phyloP scores from a whole-genome alignment of 2,329 filamentous ascomycete species.

The Curvularia spicifera region DNA sequence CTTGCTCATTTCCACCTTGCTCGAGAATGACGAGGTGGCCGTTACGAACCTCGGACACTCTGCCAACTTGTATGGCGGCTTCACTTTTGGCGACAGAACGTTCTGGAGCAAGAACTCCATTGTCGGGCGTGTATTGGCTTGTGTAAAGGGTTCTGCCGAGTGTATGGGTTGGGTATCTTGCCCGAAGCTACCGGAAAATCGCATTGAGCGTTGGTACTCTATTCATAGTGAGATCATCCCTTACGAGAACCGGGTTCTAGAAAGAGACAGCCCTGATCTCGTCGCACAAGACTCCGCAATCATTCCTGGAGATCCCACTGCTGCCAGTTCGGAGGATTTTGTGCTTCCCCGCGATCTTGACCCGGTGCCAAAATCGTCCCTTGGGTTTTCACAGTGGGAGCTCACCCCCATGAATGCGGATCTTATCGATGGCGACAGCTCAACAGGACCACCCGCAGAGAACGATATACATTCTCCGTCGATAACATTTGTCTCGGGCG shows the following conservation, averaged over 20 bases:
- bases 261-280: conserved; percentile 40
- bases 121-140: conserved; percentile 60
- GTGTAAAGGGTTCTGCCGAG: conserved; percentile 53
- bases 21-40: conserved; percentile 62
- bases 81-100: conserved; percentile 56
- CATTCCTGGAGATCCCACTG: conserved; percentile 32
- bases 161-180: conserved; percentile 64
- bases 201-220: conserved; percentile 59
- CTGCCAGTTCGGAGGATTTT: conserved; percentile 47
- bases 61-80: conserved; percentile 62
- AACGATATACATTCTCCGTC: conserved; percentile 37
- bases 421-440: conserved; percentile 31
- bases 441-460: conserved; percentile 22
- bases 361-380: conserved; percentile 19
- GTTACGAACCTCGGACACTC: conserved; percentile 57
- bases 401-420: conserved; percentile 34
- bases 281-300: conserved; percentile 47
- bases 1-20: conserved; percentile 61
- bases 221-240: conserved; percentile 48
- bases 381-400: conserved; percentile 39
- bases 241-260: conserved; percentile 48
- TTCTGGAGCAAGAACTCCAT: conserved; percentile 66
- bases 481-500: conserved; percentile 44
- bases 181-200: conserved; percentile 49
- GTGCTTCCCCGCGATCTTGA: conserved; percentile 46